Conservation (phyloP, 75 land plant genomes). For the Picea glauca region DNA sequence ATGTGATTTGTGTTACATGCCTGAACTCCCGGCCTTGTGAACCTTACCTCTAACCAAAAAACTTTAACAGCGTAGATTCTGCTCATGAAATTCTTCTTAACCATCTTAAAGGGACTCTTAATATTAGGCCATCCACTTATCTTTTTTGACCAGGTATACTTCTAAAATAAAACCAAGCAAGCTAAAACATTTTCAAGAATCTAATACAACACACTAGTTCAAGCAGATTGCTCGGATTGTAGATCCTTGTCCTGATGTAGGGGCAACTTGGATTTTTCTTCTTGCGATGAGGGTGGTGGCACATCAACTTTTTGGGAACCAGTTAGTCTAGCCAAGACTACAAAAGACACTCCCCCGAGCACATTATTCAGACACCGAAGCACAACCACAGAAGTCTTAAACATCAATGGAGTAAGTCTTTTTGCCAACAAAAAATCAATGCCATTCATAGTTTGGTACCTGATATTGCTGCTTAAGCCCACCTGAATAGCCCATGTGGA, state of each 20-base stretch:
- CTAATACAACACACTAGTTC: not conserved
- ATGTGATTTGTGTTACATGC: too few relatives aligned
- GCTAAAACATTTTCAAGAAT: too few relatives aligned
- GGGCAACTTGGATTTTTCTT: not conserved
- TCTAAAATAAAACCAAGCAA: too few relatives aligned
- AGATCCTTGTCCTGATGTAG: constrained; percentile 1
- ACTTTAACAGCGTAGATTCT: too few relatives aligned
- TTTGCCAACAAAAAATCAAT: constrained; percentile 34
- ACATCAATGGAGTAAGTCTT: constrained; percentile 15
- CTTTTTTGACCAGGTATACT: too few relatives aligned
- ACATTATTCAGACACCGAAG: constrained; percentile 33
- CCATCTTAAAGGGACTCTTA: too few relatives aligned
- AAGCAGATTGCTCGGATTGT: not conserved
- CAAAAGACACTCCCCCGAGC: constrained; percentile 40
- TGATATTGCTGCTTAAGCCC: constrained; percentile 39
- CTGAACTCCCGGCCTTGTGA: too few relatives aligned
- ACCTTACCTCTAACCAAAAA: too few relatives aligned
- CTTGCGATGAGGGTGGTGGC: not conserved
- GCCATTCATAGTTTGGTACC: constrained; percentile 41
- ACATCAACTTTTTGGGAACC: constrained; percentile 26
- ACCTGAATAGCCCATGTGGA: constrained; percentile 40
- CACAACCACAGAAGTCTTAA: constrained; percentile 17
- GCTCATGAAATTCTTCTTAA: too few relatives aligned
- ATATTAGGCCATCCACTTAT: too few relatives aligned
- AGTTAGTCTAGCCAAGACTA: constrained; percentile 33